Evolutionary conservation across 371 early-diverging fungal species (phyloP).

Genomic region (Aphelidium insulamus): DNA sequence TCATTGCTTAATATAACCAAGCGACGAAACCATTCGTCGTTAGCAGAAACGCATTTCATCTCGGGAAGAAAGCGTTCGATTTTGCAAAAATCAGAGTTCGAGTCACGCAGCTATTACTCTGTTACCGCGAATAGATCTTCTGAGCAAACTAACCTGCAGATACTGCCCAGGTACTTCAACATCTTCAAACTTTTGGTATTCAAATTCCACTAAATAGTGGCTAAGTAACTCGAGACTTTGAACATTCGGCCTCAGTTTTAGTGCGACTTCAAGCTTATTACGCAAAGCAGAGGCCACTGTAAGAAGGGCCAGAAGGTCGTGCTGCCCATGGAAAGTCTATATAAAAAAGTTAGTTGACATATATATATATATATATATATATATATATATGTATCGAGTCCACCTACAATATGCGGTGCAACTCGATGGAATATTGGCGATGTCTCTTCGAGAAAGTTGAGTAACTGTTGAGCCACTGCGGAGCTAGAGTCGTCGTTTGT

Average conservation of each 20-base stretch:
- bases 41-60: constrained; percentile 54
- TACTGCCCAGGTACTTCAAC: constrained; percentile 96
- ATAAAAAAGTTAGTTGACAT: too few relatives aligned
- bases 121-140: constrained; percentile 1
- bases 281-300: constrained; percentile 67
- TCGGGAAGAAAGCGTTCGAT: constrained; percentile 85
- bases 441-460: too few relatives aligned
- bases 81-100: constrained; percentile 69
- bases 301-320: too few relatives aligned
- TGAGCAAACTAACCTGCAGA: constrained; percentile 37
- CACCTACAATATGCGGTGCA: too few relatives aligned
- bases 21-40: constrained; percentile 44
- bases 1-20: constrained; percentile 77
- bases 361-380: too few relatives aligned
- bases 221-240: constrained; percentile 64
- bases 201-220: constrained; percentile 86
- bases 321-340: too few relatives aligned
- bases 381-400: too few relatives aligned
- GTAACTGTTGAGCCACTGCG: too few relatives aligned
- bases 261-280: constrained; percentile 59
- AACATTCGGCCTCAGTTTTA: constrained; percentile 54
- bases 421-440: too few relatives aligned
- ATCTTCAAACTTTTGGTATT: constrained; percentile 90
- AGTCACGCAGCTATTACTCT: constrained; percentile 31
- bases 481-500: too few relatives aligned